Conservation (phyloP, 345 rosid genomes). For the Atalantia buxifolia region DNA sequence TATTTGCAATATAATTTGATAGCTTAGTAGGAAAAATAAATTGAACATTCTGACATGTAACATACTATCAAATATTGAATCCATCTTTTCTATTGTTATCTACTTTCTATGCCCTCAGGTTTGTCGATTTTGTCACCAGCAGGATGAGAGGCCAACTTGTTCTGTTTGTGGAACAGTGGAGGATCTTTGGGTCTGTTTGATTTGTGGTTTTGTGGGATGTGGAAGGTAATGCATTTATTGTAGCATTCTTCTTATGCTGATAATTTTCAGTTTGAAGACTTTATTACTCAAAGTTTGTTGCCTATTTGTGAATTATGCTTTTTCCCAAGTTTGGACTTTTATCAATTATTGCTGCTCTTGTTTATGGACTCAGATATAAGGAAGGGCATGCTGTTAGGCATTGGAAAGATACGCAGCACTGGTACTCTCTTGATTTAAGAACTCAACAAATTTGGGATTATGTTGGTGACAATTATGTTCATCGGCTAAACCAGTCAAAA, state of each 20-base stretch:
- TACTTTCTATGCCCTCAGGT: slow-evolving; percentile 46
- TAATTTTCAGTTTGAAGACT: background rate
- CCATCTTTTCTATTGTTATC: background rate
- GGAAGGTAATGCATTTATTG: slow-evolving; percentile 61
- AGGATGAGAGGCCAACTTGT: slow-evolving; percentile 75
- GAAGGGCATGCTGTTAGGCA: slow-evolving; percentile 89
- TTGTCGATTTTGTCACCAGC: slow-evolving; percentile 86
- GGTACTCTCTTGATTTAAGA: slow-evolving; percentile 83
- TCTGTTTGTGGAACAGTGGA: slow-evolving; percentile 74
- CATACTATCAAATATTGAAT: background rate
- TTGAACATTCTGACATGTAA: background rate
- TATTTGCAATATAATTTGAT: background rate
- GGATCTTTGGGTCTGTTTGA: slow-evolving; percentile 87
- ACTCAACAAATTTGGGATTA: slow-evolving; percentile 98
- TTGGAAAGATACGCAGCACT: slow-evolving; percentile 88
- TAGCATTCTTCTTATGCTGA: background rate
- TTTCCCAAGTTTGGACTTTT: background rate
- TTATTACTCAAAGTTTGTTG: background rate
- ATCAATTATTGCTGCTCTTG: background rate
- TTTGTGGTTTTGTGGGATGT: slow-evolving; percentile 92
- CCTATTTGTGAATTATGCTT: background rate
- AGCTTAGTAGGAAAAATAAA: background rate
- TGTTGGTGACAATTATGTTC: slow-evolving; percentile 92
- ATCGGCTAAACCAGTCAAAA: slow-evolving; percentile 89
- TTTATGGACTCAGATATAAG: slow-evolving; percentile 62